Base-by-base conservation (phyloP, 192 early-diverging fungal genomes). In the Entomortierella beljakovae region DNA sequence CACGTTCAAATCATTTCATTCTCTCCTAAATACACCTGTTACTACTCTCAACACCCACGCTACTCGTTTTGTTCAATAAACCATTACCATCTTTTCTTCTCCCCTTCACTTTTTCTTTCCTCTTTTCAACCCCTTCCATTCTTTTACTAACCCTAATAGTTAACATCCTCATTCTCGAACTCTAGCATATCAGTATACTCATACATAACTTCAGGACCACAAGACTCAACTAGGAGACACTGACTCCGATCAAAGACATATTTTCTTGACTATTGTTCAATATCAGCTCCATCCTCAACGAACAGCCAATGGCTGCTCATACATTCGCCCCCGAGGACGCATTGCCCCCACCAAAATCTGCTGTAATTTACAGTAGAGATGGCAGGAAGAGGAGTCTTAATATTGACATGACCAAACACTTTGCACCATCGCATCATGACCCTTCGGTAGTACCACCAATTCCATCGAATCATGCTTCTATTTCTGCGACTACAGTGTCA, bases 281-380 rank as follows among this genome's bases (percentile, higher is more conserved):
- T 22, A 6, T 5, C 58, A 43, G 6, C 22, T 58, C 33, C 34
- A 43, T 66, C 32, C 37, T 20, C 51, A 48, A 22, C 53, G 38
- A 52, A 25, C 42, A 50, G 26, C 34, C 57, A 35, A 79, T 79
- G 75, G 75, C 75, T 9, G 75, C 75, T 40, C 80, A 69, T 54
- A 73, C 80, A 62, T 81, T 81, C 51, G 70, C 80, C 32, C 80
- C 80, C 66, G 80, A 81, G 66, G 71, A 81, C 35, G 61, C 70
- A 22, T 61, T 81, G 28, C 80, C 80, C n/a, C 70, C 80, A 56
- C 80, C 80, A 49, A 81, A 81, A 57, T 68, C 71, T n/a, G 70
- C 69, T 18, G 71, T 81, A 26, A 81, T 81, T 64, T 81, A 81
- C 61, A 81, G 71, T 61, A 60, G 71, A 65, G 80, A 81, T 61